Conservation (phyloP, 202 grass and related monocot species). For the Panicum hallii region DNA sequence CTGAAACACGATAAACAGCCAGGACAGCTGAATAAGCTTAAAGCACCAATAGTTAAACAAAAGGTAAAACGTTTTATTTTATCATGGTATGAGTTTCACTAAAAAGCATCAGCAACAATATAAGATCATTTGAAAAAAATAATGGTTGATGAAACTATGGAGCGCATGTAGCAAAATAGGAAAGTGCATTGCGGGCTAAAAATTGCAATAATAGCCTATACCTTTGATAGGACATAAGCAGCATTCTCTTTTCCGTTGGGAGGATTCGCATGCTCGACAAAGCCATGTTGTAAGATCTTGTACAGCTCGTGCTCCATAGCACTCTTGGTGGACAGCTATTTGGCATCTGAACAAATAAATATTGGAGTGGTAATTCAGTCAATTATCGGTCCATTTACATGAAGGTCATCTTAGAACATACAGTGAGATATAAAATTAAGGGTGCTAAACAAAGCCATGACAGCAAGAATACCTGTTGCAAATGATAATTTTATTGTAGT, state of each 20-base stretch:
- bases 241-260: conserved; percentile 68
- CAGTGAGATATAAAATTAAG: not conserved
- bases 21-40: not conserved
- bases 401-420: conserved; percentile 21
- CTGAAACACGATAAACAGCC: conserved; percentile 14
- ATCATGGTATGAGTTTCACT: not conserved
- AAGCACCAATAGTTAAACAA: conserved; percentile 21
- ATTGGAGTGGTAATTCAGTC: conserved; percentile 27
- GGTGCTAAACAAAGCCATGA: not conserved
- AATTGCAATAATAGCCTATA: conserved; percentile 38
- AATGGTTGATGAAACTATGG: conserved; percentile 11
- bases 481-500: conserved; percentile 99
- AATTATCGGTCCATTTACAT: conserved; percentile 34
- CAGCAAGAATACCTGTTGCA: conserved; percentile 81
- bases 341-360: conserved; percentile 75
- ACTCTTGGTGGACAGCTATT: conserved; percentile 96
- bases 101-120: not conserved
- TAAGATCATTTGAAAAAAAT: conserved; percentile 13
- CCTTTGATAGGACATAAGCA: conserved; percentile 96
- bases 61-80: conserved; percentile 6
- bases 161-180: not conserved
- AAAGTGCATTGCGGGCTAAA: conserved; percentile 2
- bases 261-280: conserved; percentile 85
- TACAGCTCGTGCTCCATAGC: conserved; percentile 76
- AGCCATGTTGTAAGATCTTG: conserved; percentile 92